phyloP scores from a whole-genome alignment of 202 grass and related monocot species.

The Carex arenaria region DNA sequence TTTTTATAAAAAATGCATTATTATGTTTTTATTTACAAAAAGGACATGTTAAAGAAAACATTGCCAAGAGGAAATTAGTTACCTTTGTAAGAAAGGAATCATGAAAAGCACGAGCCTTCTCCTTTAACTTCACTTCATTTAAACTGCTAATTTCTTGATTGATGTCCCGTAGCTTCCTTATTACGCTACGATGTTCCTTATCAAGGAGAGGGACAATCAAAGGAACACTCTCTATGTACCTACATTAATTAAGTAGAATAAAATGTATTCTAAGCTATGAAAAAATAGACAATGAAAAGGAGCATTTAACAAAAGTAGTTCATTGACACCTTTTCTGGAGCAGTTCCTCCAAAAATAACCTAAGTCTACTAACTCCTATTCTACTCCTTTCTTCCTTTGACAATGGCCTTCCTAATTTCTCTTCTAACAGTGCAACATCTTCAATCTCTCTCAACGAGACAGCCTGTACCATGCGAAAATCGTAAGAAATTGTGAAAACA shows the following conservation, averaged over 20 bases:
- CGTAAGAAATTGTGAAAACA: constrained; percentile 1
- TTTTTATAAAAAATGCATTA: neutral
- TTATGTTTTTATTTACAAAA: neutral
- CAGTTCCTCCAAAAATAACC: constrained; percentile 82
- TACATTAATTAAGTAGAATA: constrained; percentile 21
- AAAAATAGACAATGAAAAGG: constrained; percentile 14
- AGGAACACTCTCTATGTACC: constrained; percentile 85
- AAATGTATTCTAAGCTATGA: constrained; percentile 15
- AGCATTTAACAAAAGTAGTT: constrained; percentile 15
- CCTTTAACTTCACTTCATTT: constrained; percentile 75
- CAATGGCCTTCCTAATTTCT: constrained; percentile 77
- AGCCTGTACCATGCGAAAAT: constrained; percentile 36
- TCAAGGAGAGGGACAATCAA: constrained; percentile 87
- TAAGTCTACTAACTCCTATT: constrained; percentile 77
- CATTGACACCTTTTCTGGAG: constrained; percentile 67
- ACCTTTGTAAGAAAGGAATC: constrained; percentile 95
- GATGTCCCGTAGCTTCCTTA: constrained; percentile 55
- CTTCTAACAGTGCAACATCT: constrained; percentile 69
- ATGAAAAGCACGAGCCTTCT: constrained; percentile 72
- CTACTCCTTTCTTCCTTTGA: constrained; percentile 64
- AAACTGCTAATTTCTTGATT: constrained; percentile 81
- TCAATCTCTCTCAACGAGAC: constrained; percentile 72
- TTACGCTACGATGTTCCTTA: constrained; percentile 54
- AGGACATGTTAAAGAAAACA: neutral
- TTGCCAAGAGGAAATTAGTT: constrained; percentile 9